Evolutionary conservation across 495 filamentous ascomycete genomes (phyloP).

Genomic region (Aspergillus conjunctus): DNA sequence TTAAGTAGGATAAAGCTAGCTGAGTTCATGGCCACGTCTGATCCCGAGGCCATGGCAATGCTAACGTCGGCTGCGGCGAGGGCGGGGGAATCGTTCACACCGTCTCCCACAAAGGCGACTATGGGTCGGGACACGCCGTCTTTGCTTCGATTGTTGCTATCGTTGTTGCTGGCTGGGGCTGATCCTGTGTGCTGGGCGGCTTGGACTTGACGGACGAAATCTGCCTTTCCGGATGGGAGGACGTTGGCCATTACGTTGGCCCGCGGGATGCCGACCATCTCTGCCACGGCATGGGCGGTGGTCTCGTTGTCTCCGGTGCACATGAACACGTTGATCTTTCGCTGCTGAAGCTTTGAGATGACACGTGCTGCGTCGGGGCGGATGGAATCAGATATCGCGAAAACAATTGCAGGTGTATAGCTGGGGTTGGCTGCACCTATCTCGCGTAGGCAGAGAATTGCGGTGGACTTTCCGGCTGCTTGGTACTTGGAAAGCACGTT

Average conservation of each 20-base stretch:
- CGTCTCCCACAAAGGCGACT: slow-evolving; percentile 76
- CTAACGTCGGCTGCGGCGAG: slow-evolving; percentile 79
- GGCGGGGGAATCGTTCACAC: slow-evolving; percentile 87
- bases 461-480: slow-evolving; percentile 69
- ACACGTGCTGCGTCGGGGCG: slow-evolving; percentile 72
- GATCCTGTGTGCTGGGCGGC: slow-evolving; percentile 24
- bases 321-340: slow-evolving; percentile 78
- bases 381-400: slow-evolving; percentile 72
- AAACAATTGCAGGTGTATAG: slow-evolving; percentile 66
- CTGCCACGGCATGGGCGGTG: slow-evolving; percentile 66
- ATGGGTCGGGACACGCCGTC: slow-evolving; percentile 26
- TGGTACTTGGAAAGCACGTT: slow-evolving; percentile 66
- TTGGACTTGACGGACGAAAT: slow-evolving; percentile 80
- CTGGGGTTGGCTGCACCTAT: slow-evolving; percentile 28
- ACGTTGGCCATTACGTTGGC: slow-evolving; percentile 85
- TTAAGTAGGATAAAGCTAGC: slow-evolving; percentile 85
- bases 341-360: slow-evolving; percentile 66
- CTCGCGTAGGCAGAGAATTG: slow-evolving; percentile 60
- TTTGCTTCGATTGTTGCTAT: neutral
- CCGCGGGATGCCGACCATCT: slow-evolving; percentile 70
- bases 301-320: slow-evolving; percentile 76
- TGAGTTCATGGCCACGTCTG: slow-evolving; percentile 80
- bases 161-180: slow-evolving; percentile 8
- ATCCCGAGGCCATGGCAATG: slow-evolving; percentile 81
- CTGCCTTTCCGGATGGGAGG: slow-evolving; percentile 82